phyloP scores from a whole-genome alignment of 2,329 filamentous ascomycete species.

The Cyphellophora europaea region DNA sequence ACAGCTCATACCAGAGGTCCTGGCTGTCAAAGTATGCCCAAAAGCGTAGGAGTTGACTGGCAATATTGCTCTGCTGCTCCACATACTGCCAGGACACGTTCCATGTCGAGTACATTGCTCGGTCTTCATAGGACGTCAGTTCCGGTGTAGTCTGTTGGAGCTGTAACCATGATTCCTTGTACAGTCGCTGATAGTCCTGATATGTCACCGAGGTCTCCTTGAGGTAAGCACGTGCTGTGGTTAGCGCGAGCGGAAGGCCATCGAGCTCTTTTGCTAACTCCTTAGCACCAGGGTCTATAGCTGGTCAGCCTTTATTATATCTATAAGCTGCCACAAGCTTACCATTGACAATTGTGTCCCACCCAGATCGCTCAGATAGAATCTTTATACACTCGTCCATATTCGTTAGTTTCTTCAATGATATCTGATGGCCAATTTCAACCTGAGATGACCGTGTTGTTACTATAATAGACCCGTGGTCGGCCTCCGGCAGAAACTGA shows the following conservation, averaged over 20 bases:
- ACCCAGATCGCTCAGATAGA: slow-evolving; percentile 6
- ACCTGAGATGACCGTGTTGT: slow-evolving; percentile 13
- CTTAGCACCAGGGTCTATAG: slow-evolving; percentile 7
- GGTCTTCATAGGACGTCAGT: slow-evolving; percentile 9
- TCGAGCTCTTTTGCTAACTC: slow-evolving; percentile 29
- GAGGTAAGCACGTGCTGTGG: slow-evolving; percentile 38
- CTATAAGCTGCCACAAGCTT: slow-evolving; percentile 1
- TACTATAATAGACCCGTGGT: slow-evolving; percentile 16
- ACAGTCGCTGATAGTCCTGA: slow-evolving; percentile 23
- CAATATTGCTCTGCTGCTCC: slow-evolving; percentile 8
- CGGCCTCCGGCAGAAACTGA: slow-evolving; percentile 9
- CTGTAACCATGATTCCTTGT: slow-evolving; percentile 28
- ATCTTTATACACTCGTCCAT: slow-evolving; percentile 9
- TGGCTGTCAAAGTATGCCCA: slow-evolving; percentile 36
- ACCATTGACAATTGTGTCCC: slow-evolving; percentile 8
- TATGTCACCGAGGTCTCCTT: neutral
- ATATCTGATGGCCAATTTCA: slow-evolving; percentile 6
- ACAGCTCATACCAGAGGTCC: slow-evolving; percentile 38
- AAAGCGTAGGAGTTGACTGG: slow-evolving; percentile 29
- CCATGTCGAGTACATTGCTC: slow-evolving; percentile 16
- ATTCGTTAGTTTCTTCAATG: slow-evolving; percentile 3
- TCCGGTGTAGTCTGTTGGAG: slow-evolving; percentile 4
- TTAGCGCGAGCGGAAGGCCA: slow-evolving; percentile 38
- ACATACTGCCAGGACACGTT: slow-evolving; percentile 9
- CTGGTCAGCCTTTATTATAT: neutral